Evolutionary conservation across 2,329 filamentous ascomycete genomes (phyloP), one percentile per base, ranked within the genome.

Genomic region (Trichophyton equinum): DNA sequence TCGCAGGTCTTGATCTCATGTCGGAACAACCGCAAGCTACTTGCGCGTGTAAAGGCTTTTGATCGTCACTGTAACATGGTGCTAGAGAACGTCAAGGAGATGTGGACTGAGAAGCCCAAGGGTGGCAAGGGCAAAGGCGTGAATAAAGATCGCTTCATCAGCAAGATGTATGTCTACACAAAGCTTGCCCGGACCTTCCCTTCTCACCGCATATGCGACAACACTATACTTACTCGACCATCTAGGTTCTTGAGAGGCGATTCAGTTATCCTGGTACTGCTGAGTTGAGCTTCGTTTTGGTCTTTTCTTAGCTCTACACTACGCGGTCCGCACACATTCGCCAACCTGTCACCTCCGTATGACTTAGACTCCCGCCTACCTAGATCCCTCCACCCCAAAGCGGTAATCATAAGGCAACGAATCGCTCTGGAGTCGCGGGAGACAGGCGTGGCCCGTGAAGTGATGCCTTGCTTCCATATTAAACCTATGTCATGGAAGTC

Each of bases 11-110:
- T 99, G 66, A 96, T 99, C 72, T 96, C 90, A 60, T 92, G 92
- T 78, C 91, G 94, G 67, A 96, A 96, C 83, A 97, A 97, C 81
- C 88, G 92, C 77, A 99, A 99, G 81, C 82, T 99, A 56, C 86
- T 99, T 60, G 94, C 92, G 58, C 88, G 94, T 65, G 92, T 99
- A 71, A 99, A 99, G 81, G 94, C 94, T 5, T 99, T 99, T 74
- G 94, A 99, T 77, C 83, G 94, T 63, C 94, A 99, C 77, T 97
- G 91, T 83, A 99, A 99, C 78, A 97, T 99, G 94, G 89, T 96
- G 2, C 80, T 96, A 56, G 91, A 96, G 80, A 96, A 96, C 68
- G 91, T 95, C 49, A 95, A 95, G 81, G 94, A 99, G 79, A 97
- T 99, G 92, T 99, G 94, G 94, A 96, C 91, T 8, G 94, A 99